These are phyloP conservation scores for Plicaturopsis crispa DNA, from an alignment of 768 basidiomycete genomes.

Conservation along the genomic window DNA sequence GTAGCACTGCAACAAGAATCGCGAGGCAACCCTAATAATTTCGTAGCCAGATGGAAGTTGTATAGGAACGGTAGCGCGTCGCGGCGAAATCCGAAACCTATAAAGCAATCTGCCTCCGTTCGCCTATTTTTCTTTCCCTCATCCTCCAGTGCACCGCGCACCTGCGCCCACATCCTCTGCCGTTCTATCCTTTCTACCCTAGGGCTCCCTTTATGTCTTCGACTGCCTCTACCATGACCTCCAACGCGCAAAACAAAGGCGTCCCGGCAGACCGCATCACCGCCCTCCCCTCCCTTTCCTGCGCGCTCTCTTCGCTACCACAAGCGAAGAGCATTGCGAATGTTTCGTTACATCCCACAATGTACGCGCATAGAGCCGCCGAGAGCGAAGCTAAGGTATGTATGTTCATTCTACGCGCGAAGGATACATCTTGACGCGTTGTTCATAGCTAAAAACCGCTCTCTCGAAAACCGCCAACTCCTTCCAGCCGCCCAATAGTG, in stretches of 20 bases:
- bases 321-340: constrained; percentile 64
- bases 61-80: no score
- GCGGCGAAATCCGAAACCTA: no score
- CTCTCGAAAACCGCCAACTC: constrained; percentile 42
- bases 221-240: constrained; percentile 27
- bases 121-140: no score
- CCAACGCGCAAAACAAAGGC: constrained; percentile 24
- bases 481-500: constrained; percentile 16
- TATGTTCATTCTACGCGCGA: not conserved
- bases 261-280: constrained; percentile 47
- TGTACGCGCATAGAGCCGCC: constrained; percentile 60
- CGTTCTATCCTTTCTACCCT: constrained; percentile 11
- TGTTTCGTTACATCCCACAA: constrained; percentile 59
- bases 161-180: no score
- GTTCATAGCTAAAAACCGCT: constrained; percentile 58
- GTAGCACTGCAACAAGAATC: no score
- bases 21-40: no score
- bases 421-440: constrained; percentile 13
- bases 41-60: no score
- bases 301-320: constrained; percentile 59
- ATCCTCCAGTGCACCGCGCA: no score
- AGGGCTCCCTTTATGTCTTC: constrained; percentile 11
- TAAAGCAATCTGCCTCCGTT: no score
- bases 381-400: constrained; percentile 72
- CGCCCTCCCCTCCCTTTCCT: constrained; percentile 65